Conservation (phyloP, 202 grass and related monocot species). For the Zoysia matrella region DNA sequence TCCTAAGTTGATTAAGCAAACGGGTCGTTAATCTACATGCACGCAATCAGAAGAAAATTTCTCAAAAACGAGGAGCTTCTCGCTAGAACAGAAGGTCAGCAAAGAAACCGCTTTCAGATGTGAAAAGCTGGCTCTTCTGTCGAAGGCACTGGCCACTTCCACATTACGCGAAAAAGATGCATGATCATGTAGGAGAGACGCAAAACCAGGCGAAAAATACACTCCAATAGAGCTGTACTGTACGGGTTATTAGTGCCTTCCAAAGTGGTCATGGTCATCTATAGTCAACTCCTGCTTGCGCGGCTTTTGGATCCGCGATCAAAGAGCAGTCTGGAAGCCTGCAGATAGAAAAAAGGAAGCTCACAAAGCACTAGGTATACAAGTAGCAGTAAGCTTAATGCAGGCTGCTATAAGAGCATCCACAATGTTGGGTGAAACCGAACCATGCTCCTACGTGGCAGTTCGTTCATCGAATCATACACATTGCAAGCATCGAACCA, state of each 20-base stretch:
- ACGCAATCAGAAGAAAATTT: constrained; percentile 7
- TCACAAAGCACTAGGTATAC: background rate
- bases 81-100: constrained; percentile 17
- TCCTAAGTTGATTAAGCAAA: background rate
- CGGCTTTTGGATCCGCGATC: constrained; percentile 42
- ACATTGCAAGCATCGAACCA: too few species aligned
- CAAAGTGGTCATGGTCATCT: constrained; percentile 2
- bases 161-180: background rate
- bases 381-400: too few species aligned
- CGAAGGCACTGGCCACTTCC: background rate
- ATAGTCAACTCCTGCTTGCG: constrained; percentile 41
- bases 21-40: background rate
- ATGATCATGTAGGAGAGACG: constrained; percentile 26
- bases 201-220: constrained; percentile 5
- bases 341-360: background rate
- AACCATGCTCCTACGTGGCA: too few species aligned
- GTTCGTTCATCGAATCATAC: too few species aligned
- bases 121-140: constrained; percentile 23
- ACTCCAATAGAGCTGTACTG: background rate
- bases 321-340: background rate
- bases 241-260: background rate
- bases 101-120: constrained; percentile 10
- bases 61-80: constrained; percentile 19
- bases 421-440: too few species aligned
- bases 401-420: too few species aligned